Conservation (phyloP, 2,329 filamentous ascomycete genomes). For the Helotiales sp. region DNA sequence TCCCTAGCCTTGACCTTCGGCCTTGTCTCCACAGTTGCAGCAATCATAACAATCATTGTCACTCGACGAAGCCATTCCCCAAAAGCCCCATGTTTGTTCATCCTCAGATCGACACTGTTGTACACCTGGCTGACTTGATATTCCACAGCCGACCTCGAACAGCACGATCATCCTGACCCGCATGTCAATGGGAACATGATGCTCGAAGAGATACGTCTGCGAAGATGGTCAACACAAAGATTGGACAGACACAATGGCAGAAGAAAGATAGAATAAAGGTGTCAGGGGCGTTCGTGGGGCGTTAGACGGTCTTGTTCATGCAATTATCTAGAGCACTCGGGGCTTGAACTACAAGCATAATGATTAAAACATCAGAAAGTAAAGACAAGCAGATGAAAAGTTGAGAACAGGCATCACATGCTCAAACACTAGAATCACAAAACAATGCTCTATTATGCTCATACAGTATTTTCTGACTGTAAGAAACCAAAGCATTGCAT, state of each 20-base stretch:
- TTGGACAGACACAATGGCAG: background rate
- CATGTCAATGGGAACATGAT: background rate
- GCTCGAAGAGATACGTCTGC: background rate
- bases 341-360: background rate
- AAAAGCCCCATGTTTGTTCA: background rate
- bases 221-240: background rate
- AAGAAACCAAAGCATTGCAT: background rate
- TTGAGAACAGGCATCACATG: background rate
- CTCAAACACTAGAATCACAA: background rate
- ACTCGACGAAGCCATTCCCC: background rate
- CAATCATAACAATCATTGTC: background rate
- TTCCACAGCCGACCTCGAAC: background rate
- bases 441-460: conserved; percentile 1
- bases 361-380: background rate
- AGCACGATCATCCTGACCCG: background rate
- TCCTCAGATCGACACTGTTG: background rate
- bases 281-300: too few relatives aligned
- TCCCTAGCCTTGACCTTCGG: conserved; percentile 3
- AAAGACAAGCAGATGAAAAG: background rate
- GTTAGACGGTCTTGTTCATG: too few relatives aligned
- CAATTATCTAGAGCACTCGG: background rate
- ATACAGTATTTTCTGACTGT: conserved; percentile 10
- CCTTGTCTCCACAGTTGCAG: conserved; percentile 1
- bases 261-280: background rate
- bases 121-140: background rate